These are phyloP conservation scores for Pilaira anomala DNA, from an alignment of 192 early-diverging fungal genomes.

Conservation along the genomic window DNA sequence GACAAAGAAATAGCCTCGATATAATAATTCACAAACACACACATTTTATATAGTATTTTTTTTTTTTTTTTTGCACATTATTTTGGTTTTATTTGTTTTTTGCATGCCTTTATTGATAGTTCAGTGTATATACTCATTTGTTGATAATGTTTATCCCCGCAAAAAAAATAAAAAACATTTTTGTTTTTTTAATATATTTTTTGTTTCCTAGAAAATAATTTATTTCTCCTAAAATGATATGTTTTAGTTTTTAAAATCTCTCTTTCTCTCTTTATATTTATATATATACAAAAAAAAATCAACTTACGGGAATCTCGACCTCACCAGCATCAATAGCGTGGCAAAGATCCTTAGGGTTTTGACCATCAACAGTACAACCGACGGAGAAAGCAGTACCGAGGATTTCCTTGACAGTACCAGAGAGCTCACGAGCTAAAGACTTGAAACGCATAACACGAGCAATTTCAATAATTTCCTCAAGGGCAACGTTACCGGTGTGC, in stretches of 20 bases:
- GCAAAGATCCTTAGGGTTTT: constrained; percentile 82
- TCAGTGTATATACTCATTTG: constrained; percentile 1
- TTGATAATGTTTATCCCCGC: constrained; percentile 14
- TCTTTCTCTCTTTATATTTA: background rate
- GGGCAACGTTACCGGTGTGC: constrained; percentile 90
- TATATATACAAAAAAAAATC: background rate
- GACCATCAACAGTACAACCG: constrained; percentile 97
- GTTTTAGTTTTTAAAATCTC: background rate
- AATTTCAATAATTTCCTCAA: constrained; percentile 91
- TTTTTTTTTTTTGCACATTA: background rate
- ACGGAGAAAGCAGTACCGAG: constrained; percentile 90
- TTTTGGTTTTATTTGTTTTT: background rate
- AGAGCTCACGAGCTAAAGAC: constrained; percentile 88
- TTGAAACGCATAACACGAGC: constrained; percentile 92
- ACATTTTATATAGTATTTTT: background rate
- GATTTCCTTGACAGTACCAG: constrained; percentile 93
- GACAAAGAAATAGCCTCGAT: no score
- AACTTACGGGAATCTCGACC: constrained; percentile 58
- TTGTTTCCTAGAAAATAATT: background rate
- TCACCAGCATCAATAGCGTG: constrained; percentile 82
- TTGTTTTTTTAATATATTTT: background rate
- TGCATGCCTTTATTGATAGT: constrained; percentile 12
- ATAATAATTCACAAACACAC: background rate
- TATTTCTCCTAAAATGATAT: constrained; percentile 21
- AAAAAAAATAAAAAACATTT: constrained; percentile 1